Conservation (phyloP, 1,139 yeast genomes). For the Lodderomyces oxycetoniae region DNA sequence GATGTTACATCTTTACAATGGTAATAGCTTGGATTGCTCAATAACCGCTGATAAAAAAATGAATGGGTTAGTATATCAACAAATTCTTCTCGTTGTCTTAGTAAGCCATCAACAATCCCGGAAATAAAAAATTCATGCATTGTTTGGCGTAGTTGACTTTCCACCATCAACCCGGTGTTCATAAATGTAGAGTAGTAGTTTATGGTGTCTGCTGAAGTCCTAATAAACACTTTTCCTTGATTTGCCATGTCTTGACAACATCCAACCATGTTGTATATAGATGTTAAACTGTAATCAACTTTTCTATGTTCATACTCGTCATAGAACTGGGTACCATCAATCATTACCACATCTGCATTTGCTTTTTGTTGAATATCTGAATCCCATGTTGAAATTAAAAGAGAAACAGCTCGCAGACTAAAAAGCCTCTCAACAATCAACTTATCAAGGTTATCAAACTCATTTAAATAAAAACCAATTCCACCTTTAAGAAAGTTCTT, state of each 20-base stretch:
- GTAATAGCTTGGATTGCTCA: slow-evolving; percentile 83
- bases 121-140: slow-evolving; percentile 65
- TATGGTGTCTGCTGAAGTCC: slow-evolving; percentile 58
- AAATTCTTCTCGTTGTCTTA: slow-evolving; percentile 74
- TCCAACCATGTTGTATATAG: slow-evolving; percentile 73
- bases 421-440: slow-evolving; percentile 52
- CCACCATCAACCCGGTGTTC: slow-evolving; percentile 74
- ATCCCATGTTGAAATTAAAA: slow-evolving; percentile 57
- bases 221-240: slow-evolving; percentile 41
- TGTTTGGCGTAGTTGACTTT: slow-evolving; percentile 59
- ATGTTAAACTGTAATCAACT: slow-evolving; percentile 63
- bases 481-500: slow-evolving; percentile 45
- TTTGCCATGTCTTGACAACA: slow-evolving; percentile 30
- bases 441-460: slow-evolving; percentile 49
- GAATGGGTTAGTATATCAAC: slow-evolving; percentile 88
- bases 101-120: slow-evolving; percentile 65
- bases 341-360: slow-evolving; percentile 48
- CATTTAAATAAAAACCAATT: slow-evolving; percentile 63
- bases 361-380: slow-evolving; percentile 47
- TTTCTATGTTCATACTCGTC: slow-evolving; percentile 73
- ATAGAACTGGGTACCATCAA: slow-evolving; percentile 67
- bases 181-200: slow-evolving; percentile 70
- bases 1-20: slow-evolving; percentile 64
- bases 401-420: slow-evolving; percentile 43
- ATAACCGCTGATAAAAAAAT: slow-evolving; percentile 74